Percentiles rank a stretch among this genome's conserved stretches.
These are phyloP conservation scores for Porpolomopsis calyptriformis DNA, from an alignment of 768 basidiomycete genomes.

Conservation along the genomic window DNA sequence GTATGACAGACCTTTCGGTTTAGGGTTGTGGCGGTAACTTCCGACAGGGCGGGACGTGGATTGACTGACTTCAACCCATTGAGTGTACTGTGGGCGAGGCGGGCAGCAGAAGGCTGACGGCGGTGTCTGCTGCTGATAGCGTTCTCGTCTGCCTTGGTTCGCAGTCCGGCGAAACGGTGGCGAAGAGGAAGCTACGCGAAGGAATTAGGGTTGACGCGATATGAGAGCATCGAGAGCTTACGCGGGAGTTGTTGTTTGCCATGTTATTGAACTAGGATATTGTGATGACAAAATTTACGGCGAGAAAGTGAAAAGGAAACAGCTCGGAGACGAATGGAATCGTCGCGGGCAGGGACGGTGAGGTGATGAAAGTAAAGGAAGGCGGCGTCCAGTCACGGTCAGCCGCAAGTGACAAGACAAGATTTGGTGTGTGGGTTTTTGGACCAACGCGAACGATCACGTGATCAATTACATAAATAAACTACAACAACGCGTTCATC, in stretches of 20 bases:
- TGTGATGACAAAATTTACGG: conserved; percentile 18
- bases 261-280: conserved; percentile 25
- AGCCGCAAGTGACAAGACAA: conserved; percentile 12
- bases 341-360: conserved; percentile 9
- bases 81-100: conserved; percentile 31
- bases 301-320: conserved; percentile 17
- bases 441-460: conserved; percentile 14
- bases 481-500: conserved; percentile 7
- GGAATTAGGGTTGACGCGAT: conserved; percentile 10
- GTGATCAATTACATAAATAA: conserved; percentile 9
- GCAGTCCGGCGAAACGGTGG: conserved; percentile 50
- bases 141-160: conserved; percentile 70
- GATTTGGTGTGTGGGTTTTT: too few relatives aligned
- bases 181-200: conserved; percentile 53
- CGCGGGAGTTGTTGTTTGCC: conserved; percentile 54
- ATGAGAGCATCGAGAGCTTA: conserved; percentile 24
- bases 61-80: conserved; percentile 43
- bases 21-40: conserved; percentile 69
- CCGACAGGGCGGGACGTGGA: conserved; percentile 66
- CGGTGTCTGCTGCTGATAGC: conserved; percentile 55
- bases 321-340: conserved; percentile 14
- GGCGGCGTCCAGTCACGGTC: conserved; percentile 25
- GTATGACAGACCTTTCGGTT: conserved; percentile 55
- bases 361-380: conserved; percentile 16
- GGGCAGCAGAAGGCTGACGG: conserved; percentile 51